Evolutionary conservation across 176 grass and related monocot species (phyloP).

Genomic region (Zea luxurians): DNA sequence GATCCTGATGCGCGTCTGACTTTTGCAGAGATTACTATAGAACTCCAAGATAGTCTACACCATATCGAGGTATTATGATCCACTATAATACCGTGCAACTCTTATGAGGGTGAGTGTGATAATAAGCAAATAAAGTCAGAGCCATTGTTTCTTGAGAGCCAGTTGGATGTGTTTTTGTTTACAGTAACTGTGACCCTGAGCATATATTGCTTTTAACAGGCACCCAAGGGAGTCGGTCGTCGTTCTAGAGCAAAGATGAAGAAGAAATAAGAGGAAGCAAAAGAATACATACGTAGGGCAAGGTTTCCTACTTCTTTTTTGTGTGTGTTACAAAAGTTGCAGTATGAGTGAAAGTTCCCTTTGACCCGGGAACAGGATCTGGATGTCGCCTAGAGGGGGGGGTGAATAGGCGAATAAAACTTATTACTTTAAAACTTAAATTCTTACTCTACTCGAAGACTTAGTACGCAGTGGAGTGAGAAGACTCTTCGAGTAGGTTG

Average conservation of each 20-base stretch:
- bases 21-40: conserved; percentile 59
- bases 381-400: too few species aligned
- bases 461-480: too few species aligned
- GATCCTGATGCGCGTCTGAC: conserved; percentile 51
- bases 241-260: conserved; percentile 53
- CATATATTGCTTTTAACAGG: conserved; percentile 38
- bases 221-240: conserved; percentile 26
- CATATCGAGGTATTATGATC: conserved; percentile 47
- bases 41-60: conserved; percentile 70
- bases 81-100: not conserved
- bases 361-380: too few species aligned
- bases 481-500: too few species aligned
- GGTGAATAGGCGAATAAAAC: too few species aligned
- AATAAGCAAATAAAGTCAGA: not conserved
- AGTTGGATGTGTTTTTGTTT: not conserved
- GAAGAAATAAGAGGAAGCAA: conserved; percentile 56
- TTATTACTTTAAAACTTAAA: too few species aligned
- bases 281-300: too few species aligned
- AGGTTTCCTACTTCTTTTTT: too few species aligned
- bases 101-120: not conserved
- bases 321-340: too few species aligned
- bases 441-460: too few species aligned
- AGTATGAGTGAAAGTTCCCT: too few species aligned
- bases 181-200: not conserved
- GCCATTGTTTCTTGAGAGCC: not conserved